Percentiles rank a stretch among this genome's conserved stretches.
Evolutionary conservation across 73 alveolate genomes (phyloP).

Genomic region (Paraurostyla sp.): DNA sequence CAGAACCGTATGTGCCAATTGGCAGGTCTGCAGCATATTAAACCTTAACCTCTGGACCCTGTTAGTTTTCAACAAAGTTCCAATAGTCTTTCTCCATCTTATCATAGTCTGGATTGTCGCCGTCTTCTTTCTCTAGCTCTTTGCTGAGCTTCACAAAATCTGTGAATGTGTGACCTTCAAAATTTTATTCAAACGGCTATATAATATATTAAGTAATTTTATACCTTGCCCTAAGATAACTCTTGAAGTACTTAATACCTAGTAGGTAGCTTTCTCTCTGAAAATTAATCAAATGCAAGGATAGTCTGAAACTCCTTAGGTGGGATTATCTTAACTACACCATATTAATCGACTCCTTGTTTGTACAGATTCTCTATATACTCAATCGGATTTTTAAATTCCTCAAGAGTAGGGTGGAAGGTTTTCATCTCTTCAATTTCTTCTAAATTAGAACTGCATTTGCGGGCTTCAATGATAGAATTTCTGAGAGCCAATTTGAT

Average conservation of each 20-base stretch:
- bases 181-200: constrained; percentile 65
- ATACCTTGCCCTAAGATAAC: constrained; percentile 79
- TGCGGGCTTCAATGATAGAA: constrained; percentile 43
- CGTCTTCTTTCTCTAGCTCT: constrained; percentile 47
- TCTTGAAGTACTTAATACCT: constrained; percentile 68
- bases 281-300: constrained; percentile 8
- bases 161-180: constrained; percentile 52
- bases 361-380: constrained; percentile 73
- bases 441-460: constrained; percentile 12
- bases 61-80: constrained; percentile 78
- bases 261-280: constrained; percentile 73
- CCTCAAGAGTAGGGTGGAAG: constrained; percentile 71
- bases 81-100: constrained; percentile 80
- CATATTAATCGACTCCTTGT: constrained; percentile 67
- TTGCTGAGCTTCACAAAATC: constrained; percentile 45
- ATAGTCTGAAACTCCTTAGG: constrained; percentile 75
- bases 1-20: constrained; percentile 77
- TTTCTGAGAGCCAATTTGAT: constrained; percentile 60
- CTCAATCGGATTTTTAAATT: constrained; percentile 77
- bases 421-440: constrained; percentile 62
- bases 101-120: constrained; percentile 10
- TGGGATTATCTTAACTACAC: constrained; percentile 80
- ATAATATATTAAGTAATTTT: not conserved
- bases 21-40: constrained; percentile 90
- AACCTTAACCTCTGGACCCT: constrained; percentile 69